Conservation (phyloP, 306 rosid genomes). For the Oxytropis ochrocephala region DNA sequence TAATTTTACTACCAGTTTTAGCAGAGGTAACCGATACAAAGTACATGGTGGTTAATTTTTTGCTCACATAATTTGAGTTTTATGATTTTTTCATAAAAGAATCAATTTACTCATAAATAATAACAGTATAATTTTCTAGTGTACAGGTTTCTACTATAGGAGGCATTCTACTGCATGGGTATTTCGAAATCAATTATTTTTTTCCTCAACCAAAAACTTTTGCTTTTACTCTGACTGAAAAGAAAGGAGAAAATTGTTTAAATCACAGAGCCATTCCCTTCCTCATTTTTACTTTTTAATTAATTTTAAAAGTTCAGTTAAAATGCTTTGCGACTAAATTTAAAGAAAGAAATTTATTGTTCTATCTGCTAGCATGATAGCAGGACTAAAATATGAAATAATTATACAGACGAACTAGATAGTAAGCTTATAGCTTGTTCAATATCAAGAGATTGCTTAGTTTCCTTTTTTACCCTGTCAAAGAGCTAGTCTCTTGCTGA, state of each 20-base stretch:
- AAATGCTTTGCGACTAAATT: neutral
- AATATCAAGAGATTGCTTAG: neutral
- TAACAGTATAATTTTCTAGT: neutral
- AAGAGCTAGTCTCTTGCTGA: neutral
- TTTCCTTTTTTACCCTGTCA: neutral
- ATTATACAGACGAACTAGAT: neutral
- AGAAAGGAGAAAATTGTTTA: neutral
- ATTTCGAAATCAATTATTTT: neutral
- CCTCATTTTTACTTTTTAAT: no score
- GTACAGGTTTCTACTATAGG: neutral
- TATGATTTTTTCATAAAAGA: neutral
- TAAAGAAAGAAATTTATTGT: neutral
- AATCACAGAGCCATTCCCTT: neutral
- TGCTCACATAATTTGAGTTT: slow-evolving; percentile 1
- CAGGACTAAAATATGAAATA: neutral
- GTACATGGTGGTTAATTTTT: neutral
- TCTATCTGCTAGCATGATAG: neutral
- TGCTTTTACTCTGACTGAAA: neutral
- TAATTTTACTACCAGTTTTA: neutral
- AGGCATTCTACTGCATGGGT: neutral
- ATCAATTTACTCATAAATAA: neutral
- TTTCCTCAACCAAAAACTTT: neutral
- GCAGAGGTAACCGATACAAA: neutral
- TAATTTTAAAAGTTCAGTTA: neutral
- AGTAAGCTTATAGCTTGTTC: neutral